Evolutionary conservation across 129 eudicot species (phyloP).

Genomic region (Tanacetum coccineum): DNA sequence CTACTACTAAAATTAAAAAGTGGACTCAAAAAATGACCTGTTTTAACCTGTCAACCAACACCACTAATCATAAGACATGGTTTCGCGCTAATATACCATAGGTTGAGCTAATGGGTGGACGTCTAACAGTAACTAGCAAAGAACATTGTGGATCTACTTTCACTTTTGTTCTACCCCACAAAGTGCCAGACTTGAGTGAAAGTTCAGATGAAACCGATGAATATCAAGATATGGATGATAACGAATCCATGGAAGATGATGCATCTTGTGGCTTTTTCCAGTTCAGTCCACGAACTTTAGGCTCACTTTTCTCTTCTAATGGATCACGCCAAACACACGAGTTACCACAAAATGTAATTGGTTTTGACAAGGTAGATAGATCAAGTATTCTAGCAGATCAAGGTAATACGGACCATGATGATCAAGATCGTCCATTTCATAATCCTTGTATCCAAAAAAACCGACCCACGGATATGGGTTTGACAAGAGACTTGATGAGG

Average conservation of each 20-base stretch:
- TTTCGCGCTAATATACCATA: conserved; percentile 14
- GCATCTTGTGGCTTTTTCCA: conserved; percentile 46
- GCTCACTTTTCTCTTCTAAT: conserved; percentile 43
- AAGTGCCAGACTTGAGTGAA: conserved; percentile 50
- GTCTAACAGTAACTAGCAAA: conserved; percentile 62
- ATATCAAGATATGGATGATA: conserved; percentile 44
- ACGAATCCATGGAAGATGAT: conserved; percentile 49
- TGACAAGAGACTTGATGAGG: conserved; percentile 25
- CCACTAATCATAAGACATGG: background rate
- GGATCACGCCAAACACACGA: conserved; percentile 40
- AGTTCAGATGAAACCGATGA: conserved; percentile 71
- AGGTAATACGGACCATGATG: conserved; percentile 11
- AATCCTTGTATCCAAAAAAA: conserved; percentile 25
- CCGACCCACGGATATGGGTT: conserved; percentile 19
- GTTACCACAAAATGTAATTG: conserved; percentile 33
- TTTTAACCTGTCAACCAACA: too few relatives aligned
- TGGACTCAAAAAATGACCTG: too few relatives aligned
- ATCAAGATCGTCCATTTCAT: conserved; percentile 20
- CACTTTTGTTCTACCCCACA: conserved; percentile 66
- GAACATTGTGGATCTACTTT: conserved; percentile 73
- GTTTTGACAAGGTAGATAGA: conserved; percentile 25
- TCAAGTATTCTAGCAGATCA: conserved; percentile 16
- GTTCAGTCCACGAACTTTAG: conserved; percentile 56
- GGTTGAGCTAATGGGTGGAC: conserved; percentile 93
- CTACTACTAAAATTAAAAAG: background rate